Evolutionary conservation across 192 early-diverging fungal genomes (phyloP).

Genomic region (Backusella psychrophila): DNA sequence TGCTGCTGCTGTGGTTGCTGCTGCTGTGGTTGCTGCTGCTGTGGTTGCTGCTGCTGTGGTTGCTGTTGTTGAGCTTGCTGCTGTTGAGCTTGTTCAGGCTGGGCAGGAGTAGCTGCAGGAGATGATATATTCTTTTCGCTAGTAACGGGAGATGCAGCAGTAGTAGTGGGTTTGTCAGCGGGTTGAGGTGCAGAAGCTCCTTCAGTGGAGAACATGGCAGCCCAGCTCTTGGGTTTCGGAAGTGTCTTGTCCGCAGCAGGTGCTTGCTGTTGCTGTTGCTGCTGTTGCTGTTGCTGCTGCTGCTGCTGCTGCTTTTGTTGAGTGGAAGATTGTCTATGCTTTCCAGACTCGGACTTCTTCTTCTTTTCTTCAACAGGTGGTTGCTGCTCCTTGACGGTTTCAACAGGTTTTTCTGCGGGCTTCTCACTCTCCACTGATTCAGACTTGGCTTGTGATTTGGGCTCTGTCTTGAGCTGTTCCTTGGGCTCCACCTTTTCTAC

Average conservation of each 20-base stretch:
- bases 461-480: conserved; percentile 11
- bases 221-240: not conserved
- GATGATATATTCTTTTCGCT: conserved; percentile 31
- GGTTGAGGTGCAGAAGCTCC: not conserved
- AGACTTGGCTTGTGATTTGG: conserved; percentile 10
- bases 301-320: not conserved
- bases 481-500: conserved; percentile 15
- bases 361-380: conserved; percentile 16
- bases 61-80: conserved; percentile 25
- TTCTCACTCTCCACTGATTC: conserved; percentile 26
- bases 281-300: not conserved
- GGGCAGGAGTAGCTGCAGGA: conserved; percentile 40
- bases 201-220: not conserved
- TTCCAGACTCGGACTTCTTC: not conserved
- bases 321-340: not conserved
- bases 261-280: not conserved
- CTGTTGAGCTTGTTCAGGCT: not conserved
- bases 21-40: not conserved
- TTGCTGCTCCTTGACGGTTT: conserved; percentile 12
- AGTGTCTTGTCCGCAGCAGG: not conserved
- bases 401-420: not conserved
- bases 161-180: not conserved
- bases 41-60: conserved; percentile 43
- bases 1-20: not conserved
- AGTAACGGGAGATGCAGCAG: conserved; percentile 10